phyloP scores from a whole-genome alignment of 768 basidiomycete genomes.

The Boletus bicolor region DNA sequence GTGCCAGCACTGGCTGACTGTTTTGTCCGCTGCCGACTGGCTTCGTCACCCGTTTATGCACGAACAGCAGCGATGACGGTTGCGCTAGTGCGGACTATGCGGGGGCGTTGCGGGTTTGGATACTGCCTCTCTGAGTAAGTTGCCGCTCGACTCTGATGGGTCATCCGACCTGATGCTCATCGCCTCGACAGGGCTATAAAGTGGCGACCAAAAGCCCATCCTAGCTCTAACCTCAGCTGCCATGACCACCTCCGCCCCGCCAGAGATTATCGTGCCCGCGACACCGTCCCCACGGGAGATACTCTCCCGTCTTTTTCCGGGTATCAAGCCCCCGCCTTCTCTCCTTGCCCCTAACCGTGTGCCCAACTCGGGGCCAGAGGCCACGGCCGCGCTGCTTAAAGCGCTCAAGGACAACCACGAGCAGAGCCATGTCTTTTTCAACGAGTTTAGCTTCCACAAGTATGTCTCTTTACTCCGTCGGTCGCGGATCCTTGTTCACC shows the following conservation, averaged over 20 bases:
- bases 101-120: neutral
- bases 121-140: neutral
- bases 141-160: neutral
- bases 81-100: neutral
- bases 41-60: neutral
- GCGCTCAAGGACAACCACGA: slow-evolving; percentile 51
- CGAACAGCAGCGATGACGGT: neutral
- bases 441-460: slow-evolving; percentile 36
- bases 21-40: neutral
- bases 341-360: slow-evolving; percentile 35
- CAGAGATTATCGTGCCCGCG: slow-evolving; percentile 18
- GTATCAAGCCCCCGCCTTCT: slow-evolving; percentile 30
- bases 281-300: slow-evolving; percentile 19
- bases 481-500: neutral
- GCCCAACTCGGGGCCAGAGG: slow-evolving; percentile 38
- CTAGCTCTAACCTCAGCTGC: neutral
- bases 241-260: slow-evolving; percentile 30
- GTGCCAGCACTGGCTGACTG: neutral
- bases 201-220: neutral
- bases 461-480: slow-evolving; percentile 6
- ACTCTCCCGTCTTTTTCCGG: slow-evolving; percentile 32
- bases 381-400: slow-evolving; percentile 37
- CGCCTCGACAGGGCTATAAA: slow-evolving; percentile 11
- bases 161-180: neutral
- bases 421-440: slow-evolving; percentile 54